Evolutionary conservation across 768 basidiomycete species (phyloP).

Genomic region (Albatrellus ellisii): DNA sequence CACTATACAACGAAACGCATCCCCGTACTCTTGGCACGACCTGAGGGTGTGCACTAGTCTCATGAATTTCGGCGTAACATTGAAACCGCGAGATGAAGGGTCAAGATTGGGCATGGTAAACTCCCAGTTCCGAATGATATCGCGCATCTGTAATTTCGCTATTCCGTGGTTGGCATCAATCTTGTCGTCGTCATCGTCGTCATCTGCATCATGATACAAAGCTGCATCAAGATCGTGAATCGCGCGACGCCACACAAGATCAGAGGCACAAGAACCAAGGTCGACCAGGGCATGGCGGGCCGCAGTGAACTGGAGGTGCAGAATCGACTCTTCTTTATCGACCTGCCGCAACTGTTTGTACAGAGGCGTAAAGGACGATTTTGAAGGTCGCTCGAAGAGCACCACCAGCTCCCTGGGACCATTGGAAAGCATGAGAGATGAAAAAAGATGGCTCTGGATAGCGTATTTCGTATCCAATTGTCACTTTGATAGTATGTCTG

Average conservation of each 20-base stretch:
- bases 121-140: constrained; percentile 43
- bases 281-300: constrained; percentile 35
- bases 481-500: no score
- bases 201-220: constrained; percentile 14
- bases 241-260: constrained; percentile 54
- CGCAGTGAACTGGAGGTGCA: constrained; percentile 30
- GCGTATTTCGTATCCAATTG: not conserved
- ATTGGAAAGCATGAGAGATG: not conserved
- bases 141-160: constrained; percentile 15
- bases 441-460: not conserved
- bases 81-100: constrained; percentile 41
- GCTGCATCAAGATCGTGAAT: constrained; percentile 26
- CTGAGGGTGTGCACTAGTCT: constrained; percentile 46
- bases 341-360: constrained; percentile 34
- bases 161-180: not conserved
- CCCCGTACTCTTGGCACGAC: constrained; percentile 37
- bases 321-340: constrained; percentile 26
- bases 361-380: constrained; percentile 27
- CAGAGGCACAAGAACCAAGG: constrained; percentile 56
- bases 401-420: constrained; percentile 38
- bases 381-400: constrained; percentile 31
- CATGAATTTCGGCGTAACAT: constrained; percentile 56
- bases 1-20: constrained; percentile 50
- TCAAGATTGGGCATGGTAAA: constrained; percentile 55
- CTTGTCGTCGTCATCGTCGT: constrained; percentile 26